These are phyloP conservation scores for Dacryopinax spathularia DNA, from an alignment of 768 basidiomycete genomes.

Conservation along the genomic window DNA sequence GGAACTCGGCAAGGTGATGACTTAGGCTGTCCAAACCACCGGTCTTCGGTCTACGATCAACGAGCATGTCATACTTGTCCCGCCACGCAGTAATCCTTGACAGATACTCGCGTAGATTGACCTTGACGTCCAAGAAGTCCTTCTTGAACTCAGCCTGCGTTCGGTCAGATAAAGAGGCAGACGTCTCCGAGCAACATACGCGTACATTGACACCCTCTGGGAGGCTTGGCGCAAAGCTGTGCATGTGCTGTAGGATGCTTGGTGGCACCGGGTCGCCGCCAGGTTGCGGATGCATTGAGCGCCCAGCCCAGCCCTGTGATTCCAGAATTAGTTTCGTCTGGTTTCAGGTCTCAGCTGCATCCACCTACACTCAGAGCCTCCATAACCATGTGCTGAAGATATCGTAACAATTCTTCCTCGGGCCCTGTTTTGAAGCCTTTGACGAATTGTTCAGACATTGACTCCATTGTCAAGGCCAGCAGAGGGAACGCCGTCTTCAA, in stretches of 20 bases:
- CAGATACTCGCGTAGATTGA: conserved; percentile 75
- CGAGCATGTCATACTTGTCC: conserved; percentile 68
- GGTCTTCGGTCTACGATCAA: conserved; percentile 69
- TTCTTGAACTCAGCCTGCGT: conserved; percentile 74
- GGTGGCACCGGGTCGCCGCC: background rate
- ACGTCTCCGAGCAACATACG: background rate
- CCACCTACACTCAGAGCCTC: conserved; percentile 66
- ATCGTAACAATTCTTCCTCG: conserved; percentile 90
- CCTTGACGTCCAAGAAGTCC: conserved; percentile 71
- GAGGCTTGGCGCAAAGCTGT: background rate
- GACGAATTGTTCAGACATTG: conserved; percentile 87
- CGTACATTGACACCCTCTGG: conserved; percentile 21
- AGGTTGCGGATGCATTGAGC: background rate
- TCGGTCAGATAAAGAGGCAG: background rate
- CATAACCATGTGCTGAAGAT: conserved; percentile 63
- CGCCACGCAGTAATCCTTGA: conserved; percentile 83
- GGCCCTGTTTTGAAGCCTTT: conserved; percentile 73
- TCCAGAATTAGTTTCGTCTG: background rate
- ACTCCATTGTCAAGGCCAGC: conserved; percentile 87
- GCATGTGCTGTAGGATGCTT: conserved; percentile 2
- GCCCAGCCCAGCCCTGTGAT: background rate
- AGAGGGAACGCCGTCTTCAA: conserved; percentile 94
- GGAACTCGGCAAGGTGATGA: conserved; percentile 93
- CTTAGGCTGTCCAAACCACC: conserved; percentile 77
- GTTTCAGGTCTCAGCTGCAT: background rate